Evolutionary conservation across 306 rosid species (phyloP).

Genomic region (Lagenaria siceraria): DNA sequence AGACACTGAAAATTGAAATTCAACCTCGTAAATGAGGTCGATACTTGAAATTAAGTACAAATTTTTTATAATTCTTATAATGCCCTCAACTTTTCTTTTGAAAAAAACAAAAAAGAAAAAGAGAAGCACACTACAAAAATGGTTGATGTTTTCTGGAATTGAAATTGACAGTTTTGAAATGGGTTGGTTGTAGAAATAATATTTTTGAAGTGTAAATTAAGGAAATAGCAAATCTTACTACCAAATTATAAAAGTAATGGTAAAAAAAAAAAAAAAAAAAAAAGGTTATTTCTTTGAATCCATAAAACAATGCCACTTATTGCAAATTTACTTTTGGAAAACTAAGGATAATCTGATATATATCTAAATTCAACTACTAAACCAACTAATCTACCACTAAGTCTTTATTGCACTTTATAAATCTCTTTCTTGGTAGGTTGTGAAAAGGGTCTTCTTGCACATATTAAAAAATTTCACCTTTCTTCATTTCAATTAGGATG

Average conservation of each 20-base stretch:
- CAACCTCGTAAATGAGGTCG: background rate
- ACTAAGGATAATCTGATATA: background rate
- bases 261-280: too few relatives aligned
- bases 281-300: conserved; percentile 4
- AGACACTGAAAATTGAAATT: background rate
- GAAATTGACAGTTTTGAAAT: background rate
- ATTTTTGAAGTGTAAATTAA: background rate
- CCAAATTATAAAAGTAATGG: too few relatives aligned
- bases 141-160: background rate
- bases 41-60: background rate
- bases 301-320: background rate
- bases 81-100: background rate
- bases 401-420: background rate
- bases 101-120: background rate
- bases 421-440: conserved; percentile 71
- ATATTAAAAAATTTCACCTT: conserved; percentile 17
- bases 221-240: too few relatives aligned
- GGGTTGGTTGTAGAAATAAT: background rate
- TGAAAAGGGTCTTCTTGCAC: conserved; percentile 19
- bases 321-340: background rate
- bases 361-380: background rate
- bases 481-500: conserved; percentile 36
- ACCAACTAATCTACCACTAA: background rate
- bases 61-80: background rate
- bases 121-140: background rate